These are phyloP conservation scores for Urochloa ruziziensis DNA, from an alignment of 176 grass and related monocot genomes.

Conservation along the genomic window DNA sequence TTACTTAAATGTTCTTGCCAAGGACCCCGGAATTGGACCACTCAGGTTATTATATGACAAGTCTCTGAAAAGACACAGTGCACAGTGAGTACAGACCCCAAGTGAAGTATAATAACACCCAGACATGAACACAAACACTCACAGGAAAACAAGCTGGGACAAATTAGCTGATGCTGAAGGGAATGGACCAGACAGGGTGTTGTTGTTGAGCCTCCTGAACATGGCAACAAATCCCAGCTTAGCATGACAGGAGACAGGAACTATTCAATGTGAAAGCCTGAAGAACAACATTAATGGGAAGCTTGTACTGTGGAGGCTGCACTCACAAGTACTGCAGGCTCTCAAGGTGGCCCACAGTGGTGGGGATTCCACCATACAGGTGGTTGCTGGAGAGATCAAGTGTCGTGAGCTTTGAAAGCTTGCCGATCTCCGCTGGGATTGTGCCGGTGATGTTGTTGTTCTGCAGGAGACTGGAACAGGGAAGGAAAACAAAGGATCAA, in stretches of 20 bases:
- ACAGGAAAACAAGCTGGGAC: constrained; percentile 82
- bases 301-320: not conserved
- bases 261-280: not conserved
- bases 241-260: not conserved
- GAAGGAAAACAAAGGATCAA: not conserved
- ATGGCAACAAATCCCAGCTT: constrained; percentile 24
- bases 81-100: not conserved
- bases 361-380: constrained; percentile 60
- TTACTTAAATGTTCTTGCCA: constrained; percentile 90
- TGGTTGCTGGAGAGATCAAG: constrained; percentile 91
- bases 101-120: not conserved
- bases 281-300: constrained; percentile 25
- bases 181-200: constrained; percentile 78
- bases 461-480: constrained; percentile 70
- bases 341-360: constrained; percentile 64
- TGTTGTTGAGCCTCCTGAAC: constrained; percentile 88
- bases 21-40: constrained; percentile 61
- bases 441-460: constrained; percentile 83
- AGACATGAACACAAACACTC: constrained; percentile 30
- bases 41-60: constrained; percentile 94
- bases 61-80: constrained; percentile 56
- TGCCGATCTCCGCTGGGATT: constrained; percentile 80
- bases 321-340: constrained; percentile 90
- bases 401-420: constrained; percentile 61
- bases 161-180: constrained; percentile 59